These are phyloP conservation scores for Phyllosticta citriasiana DNA, from an alignment of 2,329 filamentous ascomycete genomes.

Conservation along the genomic window DNA sequence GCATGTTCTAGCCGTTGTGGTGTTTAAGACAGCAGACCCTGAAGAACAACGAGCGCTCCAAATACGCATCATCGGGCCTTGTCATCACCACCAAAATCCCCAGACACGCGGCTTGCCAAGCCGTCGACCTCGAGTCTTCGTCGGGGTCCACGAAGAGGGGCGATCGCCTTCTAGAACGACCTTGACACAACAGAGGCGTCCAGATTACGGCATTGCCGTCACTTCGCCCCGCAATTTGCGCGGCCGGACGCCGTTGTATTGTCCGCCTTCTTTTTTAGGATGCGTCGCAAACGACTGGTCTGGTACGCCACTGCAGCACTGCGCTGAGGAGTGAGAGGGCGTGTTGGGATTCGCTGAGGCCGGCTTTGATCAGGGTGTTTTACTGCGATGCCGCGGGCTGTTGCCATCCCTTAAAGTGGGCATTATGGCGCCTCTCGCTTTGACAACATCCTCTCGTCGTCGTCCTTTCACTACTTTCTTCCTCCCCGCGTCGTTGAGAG, in stretches of 20 bases:
- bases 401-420: not conserved
- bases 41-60: slow-evolving; percentile 5
- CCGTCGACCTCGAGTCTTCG: not conserved
- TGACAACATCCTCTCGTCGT: not conserved
- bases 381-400: slow-evolving; percentile 1
- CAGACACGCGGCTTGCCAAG: not conserved
- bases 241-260: not conserved
- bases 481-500: not conserved
- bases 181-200: not conserved
- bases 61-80: not conserved
- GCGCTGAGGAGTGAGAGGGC: not conserved
- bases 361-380: not conserved
- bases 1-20: not conserved
- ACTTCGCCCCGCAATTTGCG: not conserved
- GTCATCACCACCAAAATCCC: not conserved
- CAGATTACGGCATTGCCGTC: slow-evolving; percentile 3
- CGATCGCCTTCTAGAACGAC: not conserved
- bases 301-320: not conserved
- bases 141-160: not conserved
- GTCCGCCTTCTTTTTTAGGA: not conserved
- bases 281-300: not conserved
- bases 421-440: not conserved
- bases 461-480: not conserved
- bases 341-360: not conserved
- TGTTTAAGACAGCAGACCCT: slow-evolving; percentile 2